Percentiles rank a stretch among this genome's conserved stretches.
phyloP scores from a whole-genome alignment of 2,329 filamentous ascomycete genomes.

The Chaetomiaceae sp. region DNA sequence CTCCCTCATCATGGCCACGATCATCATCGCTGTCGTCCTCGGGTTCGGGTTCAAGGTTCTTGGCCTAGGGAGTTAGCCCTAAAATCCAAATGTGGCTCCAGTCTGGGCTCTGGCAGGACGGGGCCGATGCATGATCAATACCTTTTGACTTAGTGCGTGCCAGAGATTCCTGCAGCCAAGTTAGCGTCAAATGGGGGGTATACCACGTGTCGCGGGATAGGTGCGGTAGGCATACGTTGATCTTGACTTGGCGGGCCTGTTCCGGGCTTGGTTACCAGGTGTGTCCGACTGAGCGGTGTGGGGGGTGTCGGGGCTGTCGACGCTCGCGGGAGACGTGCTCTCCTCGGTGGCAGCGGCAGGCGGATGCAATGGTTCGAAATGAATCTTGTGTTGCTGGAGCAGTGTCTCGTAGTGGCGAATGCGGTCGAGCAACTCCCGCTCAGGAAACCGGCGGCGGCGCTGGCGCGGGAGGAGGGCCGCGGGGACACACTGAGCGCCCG shows the following conservation, averaged over 20 bases:
- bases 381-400: conserved; percentile 50
- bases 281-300: conserved; percentile 11
- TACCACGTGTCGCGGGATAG: background rate
- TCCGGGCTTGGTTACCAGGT: too few relatives aligned
- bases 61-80: too few relatives aligned
- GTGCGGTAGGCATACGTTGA: background rate
- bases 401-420: conserved; percentile 54
- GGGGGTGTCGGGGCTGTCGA: conserved; percentile 19
- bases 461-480: conserved; percentile 36
- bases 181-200: conserved; percentile 6
- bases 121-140: too few relatives aligned
- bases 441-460: conserved; percentile 45
- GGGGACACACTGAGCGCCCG: conserved; percentile 41
- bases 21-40: conserved; percentile 15
- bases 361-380: conserved; percentile 45
- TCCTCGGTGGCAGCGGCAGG: conserved; percentile 13
- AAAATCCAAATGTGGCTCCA: too few relatives aligned
- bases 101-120: too few relatives aligned
- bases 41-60: background rate
- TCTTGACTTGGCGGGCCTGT: background rate
- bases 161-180: conserved; percentile 40
- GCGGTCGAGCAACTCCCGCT: conserved; percentile 55
- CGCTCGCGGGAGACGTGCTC: background rate
- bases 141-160: conserved; percentile 41
- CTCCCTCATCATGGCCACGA: conserved; percentile 23